Evolutionary conservation across 1,284 basidiomycete species (phyloP), one percentile per base, ranked within the genome.

Genomic region (Ganoderma boninense): DNA sequence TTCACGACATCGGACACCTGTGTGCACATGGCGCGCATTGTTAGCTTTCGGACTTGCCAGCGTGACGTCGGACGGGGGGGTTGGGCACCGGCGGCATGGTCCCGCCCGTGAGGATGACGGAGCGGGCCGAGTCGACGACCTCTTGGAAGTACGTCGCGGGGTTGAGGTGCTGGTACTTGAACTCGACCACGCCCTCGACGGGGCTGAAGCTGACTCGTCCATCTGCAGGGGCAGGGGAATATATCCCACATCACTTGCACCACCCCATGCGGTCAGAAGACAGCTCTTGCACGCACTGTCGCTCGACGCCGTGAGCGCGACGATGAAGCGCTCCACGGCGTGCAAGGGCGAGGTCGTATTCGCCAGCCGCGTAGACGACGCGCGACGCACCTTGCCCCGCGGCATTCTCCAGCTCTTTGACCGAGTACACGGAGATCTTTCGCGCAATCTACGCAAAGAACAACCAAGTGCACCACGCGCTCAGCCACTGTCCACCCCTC

Each of bases 81-180:
- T n/a, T n/a, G n/a, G n/a, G n/a, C n/a, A n/a, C n/a, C n/a, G n/a
- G n/a, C 52, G 96, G 96, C 97, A 99, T 99, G 0, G 97, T 99
- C 2, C 97, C 97, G 11, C 97, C 97, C 0, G 97, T 97, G 18
- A 99, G 84, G 32, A 99, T 84, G 10, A 99, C 91, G 1, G 93
- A 89, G 44, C 96, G 85, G 0, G 97, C 95, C 61, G 87, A 84
- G 32, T 95, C 90, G 1, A 96, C 89, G 1, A 99, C 87, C 43
- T 95, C 92, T 65, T 87, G 85, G 80, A 99, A 99, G 69, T 92
- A 87, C 20, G 96, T 93, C 0, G 95, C 89, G 0, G 97, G 97
- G 77, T 99, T 98, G n/a, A 99, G 88, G 44, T 97, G 90, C 74
- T 98, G 94, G 78, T 98, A 99, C 77, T 95, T 96, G 67, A 99